These are phyloP conservation scores for Lagenaria siceraria DNA, from an alignment of 306 rosid genomes.

Conservation along the genomic window DNA sequence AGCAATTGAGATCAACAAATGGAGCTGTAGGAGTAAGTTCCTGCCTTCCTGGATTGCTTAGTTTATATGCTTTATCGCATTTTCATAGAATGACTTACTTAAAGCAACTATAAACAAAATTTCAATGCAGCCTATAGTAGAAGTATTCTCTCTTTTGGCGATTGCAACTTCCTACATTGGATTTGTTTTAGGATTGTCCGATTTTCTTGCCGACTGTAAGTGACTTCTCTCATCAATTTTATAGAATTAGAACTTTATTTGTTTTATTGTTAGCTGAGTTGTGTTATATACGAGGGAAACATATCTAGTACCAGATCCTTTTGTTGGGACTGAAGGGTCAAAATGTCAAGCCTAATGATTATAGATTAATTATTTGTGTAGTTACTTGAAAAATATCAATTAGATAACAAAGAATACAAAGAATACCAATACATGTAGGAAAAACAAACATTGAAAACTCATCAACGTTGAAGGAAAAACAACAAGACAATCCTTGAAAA, in stretches of 20 bases:
- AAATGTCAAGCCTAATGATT: neutral
- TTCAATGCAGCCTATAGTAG: slow-evolving; percentile 61
- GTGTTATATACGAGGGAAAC: neutral
- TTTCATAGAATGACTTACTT: neutral
- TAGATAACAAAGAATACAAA: neutral
- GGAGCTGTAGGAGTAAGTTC: slow-evolving; percentile 60
- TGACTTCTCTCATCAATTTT: slow-evolving; percentile 10
- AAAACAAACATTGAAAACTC: neutral
- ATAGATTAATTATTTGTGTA: neutral
- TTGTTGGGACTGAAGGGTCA: neutral
- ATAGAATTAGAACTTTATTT: neutral
- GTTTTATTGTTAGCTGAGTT: neutral
- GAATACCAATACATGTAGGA: neutral
- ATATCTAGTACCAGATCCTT: neutral
- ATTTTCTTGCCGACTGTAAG: slow-evolving; percentile 72
- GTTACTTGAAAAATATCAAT: neutral
- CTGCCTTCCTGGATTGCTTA: neutral
- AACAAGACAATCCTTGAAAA: neutral
- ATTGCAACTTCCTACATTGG: slow-evolving; percentile 72
- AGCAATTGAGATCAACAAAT: slow-evolving; percentile 43
- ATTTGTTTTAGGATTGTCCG: slow-evolving; percentile 64
- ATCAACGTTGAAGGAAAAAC: neutral
- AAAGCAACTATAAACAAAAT: neutral
- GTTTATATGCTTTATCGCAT: neutral
- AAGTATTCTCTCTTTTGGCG: slow-evolving; percentile 64